Conservation (phyloP, 2,329 filamentous ascomycete species). For the Colletotrichum euphorbiae region DNA sequence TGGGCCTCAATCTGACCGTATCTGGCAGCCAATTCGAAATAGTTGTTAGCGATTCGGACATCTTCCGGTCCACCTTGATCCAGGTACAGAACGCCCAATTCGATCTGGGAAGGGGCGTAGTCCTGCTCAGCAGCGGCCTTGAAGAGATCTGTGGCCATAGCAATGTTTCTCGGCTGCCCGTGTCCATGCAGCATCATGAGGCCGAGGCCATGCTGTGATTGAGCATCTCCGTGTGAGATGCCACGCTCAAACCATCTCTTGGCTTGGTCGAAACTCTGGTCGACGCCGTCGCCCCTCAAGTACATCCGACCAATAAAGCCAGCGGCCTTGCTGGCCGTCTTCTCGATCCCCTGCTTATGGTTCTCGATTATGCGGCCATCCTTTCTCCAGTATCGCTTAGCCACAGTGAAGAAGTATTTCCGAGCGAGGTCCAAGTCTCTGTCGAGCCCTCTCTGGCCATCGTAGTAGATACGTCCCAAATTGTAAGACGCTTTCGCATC, state of each 20-base stretch:
- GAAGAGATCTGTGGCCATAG: constrained; percentile 80
- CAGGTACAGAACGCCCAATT: constrained; percentile 85
- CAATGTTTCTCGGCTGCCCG: constrained; percentile 74
- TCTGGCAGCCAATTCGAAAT: constrained; percentile 87
- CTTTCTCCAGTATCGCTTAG: constrained; percentile 83
- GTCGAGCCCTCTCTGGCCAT: constrained; percentile 81
- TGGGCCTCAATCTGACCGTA: constrained; percentile 89
- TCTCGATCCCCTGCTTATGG: constrained; percentile 77
- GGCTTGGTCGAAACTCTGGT: constrained; percentile 82
- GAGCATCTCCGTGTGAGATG: constrained; percentile 77
- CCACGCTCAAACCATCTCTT: constrained; percentile 87
- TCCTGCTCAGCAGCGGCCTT: constrained; percentile 85
- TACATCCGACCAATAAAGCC: constrained; percentile 92
- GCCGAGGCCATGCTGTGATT: constrained; percentile 87
- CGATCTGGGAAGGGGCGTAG: constrained; percentile 82
- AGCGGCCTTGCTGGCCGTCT: constrained; percentile 83
- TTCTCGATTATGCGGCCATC: constrained; percentile 81
- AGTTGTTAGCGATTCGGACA: constrained; percentile 80
- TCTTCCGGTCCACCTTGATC: constrained; percentile 81
- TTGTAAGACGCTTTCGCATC: constrained; percentile 90
- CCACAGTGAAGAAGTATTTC: constrained; percentile 83
- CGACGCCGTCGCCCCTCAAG: constrained; percentile 84
- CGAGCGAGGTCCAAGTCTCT: constrained; percentile 79
- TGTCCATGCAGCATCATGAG: constrained; percentile 86
- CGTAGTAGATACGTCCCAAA: constrained; percentile 87